Percentiles rank a stretch among this genome's conserved stretches.
Conservation (phyloP, 129 eudicot species). For the Artemisia tridentata region DNA sequence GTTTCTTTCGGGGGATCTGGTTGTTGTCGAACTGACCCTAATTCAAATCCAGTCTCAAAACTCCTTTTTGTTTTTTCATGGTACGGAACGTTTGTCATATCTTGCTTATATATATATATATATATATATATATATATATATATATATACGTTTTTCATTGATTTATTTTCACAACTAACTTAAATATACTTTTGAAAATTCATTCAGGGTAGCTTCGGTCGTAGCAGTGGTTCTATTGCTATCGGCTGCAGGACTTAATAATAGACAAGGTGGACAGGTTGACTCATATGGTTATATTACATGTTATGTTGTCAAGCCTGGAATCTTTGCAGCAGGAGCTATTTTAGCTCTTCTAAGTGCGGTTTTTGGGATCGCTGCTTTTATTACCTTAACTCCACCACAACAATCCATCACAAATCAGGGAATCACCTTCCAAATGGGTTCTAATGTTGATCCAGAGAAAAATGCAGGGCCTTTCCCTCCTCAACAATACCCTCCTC, state of each 20-base stretch:
- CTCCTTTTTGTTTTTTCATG: conserved; percentile 25
- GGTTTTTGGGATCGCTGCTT: conserved; percentile 27
- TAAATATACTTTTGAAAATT: not conserved
- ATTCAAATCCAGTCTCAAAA: conserved; percentile 19
- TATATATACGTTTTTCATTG: not conserved
- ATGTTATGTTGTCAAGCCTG: conserved; percentile 35
- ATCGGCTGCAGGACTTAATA: conserved; percentile 16
- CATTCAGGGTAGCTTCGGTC: conserved; percentile 27
- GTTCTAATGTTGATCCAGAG: conserved; percentile 23
- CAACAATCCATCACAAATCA: conserved; percentile 13
- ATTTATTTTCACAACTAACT: not conserved
- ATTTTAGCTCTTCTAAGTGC: conserved; percentile 34
- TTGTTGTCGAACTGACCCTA: conserved; percentile 23
- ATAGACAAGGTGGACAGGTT: conserved; percentile 14
- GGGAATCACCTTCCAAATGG: not conserved
- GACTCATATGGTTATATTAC: conserved; percentile 13
- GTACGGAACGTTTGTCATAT: not conserved
- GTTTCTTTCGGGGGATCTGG: conserved; percentile 27
- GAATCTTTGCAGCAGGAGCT: conserved; percentile 37
- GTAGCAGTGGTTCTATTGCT: conserved; percentile 27
- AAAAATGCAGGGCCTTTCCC: conserved; percentile 6
- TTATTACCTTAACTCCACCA: conserved; percentile 15
- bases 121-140: too few species aligned
- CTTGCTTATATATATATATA: not conserved
- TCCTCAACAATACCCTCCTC: not conserved